phyloP scores from a whole-genome alignment of 1,139 yeast species.

The Candida frijolesensis region DNA sequence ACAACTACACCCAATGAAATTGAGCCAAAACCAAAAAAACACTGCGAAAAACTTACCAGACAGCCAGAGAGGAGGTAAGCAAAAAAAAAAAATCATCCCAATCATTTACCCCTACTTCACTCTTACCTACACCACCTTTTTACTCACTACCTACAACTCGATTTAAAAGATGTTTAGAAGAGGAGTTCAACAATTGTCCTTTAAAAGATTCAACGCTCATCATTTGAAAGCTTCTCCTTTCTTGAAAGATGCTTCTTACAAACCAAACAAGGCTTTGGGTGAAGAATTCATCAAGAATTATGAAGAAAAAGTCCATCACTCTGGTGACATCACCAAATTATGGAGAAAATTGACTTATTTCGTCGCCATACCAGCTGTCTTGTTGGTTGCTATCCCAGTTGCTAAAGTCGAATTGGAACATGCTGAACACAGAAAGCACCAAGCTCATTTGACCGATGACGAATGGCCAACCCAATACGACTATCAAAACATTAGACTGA shows the following conservation, averaged over 20 bases:
- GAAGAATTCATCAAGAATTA: conserved; percentile 43
- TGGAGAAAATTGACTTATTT: conserved; percentile 86
- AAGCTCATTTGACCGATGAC: conserved; percentile 74
- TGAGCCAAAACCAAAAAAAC: background rate
- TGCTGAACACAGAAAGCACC: conserved; percentile 86
- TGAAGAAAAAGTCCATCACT: conserved; percentile 76
- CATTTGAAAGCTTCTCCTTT: conserved; percentile 40
- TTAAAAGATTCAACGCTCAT: conserved; percentile 43
- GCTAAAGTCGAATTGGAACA: conserved; percentile 81
- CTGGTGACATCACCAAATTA: conserved; percentile 67
- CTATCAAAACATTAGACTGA: conserved; percentile 85
- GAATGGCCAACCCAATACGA: conserved; percentile 93
- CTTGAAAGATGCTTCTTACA: conserved; percentile 45
- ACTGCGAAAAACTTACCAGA: background rate
- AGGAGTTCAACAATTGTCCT: conserved; percentile 38
- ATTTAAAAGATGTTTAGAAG: conserved; percentile 9
- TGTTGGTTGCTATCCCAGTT: conserved; percentile 77
- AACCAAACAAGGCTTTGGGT: conserved; percentile 43
- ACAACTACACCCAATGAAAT: conserved; percentile 4
- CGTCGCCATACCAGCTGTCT: conserved; percentile 81
- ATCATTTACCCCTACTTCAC: background rate
- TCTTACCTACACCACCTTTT: background rate
- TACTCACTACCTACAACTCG: background rate
- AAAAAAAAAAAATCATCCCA: background rate
- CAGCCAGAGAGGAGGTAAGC: background rate